Evolutionary conservation across 2,329 filamentous ascomycete genomes (phyloP), one percentile per base, ranked within the genome.

Genomic region (Nemania sp.): DNA sequence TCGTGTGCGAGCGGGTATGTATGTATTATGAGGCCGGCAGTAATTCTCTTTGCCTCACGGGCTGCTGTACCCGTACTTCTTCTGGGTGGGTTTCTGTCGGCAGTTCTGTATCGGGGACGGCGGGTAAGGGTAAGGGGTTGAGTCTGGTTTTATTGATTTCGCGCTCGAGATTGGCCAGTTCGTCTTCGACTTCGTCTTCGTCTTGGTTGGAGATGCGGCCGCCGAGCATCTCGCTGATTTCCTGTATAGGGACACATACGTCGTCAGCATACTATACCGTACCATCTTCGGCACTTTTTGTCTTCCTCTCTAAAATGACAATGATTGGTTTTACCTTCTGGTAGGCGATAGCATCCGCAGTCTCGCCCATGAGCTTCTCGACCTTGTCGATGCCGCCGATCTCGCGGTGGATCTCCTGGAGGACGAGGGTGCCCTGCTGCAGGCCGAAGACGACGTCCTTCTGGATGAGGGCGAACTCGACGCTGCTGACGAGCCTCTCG

Each of bases 171-270:
- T 86, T 87, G 50, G 89, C 90, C 47, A 99, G 78, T 75, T 99
- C 94, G 67, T 97, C 92, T 70, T 99, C 94, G 28, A 99, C 94
- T 67, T 97, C 94, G 68, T 97, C 93, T 72, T 99, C 94, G 72
- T 99, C 94, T 66, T 95, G 89, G 67, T 91, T 94, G 12, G 91
- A 90, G 77, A 99, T 92, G 64, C 87, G 85, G 11, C 89, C 89
- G 28, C 87, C 89, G 2, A 99, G 83, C 82, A 97, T 89, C 44
- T 96, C 90, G 73, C 88, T 94, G 64, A 99, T 83, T 77, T 99
- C 93, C 89, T 96, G 66, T 61, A 62, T 26, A 12, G 42, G 36
- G 6, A 40, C 2, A 44, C 12, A 43, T 15, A n/a, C 14, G 12
- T 47, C n/a, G 15, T 61, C 36, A 61, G 59, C 15, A 20, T 40